Evolutionary conservation across 495 filamentous ascomycete species (phyloP), one percentile per base, ranked within the genome.

Genomic region (Peziza echinospora): DNA sequence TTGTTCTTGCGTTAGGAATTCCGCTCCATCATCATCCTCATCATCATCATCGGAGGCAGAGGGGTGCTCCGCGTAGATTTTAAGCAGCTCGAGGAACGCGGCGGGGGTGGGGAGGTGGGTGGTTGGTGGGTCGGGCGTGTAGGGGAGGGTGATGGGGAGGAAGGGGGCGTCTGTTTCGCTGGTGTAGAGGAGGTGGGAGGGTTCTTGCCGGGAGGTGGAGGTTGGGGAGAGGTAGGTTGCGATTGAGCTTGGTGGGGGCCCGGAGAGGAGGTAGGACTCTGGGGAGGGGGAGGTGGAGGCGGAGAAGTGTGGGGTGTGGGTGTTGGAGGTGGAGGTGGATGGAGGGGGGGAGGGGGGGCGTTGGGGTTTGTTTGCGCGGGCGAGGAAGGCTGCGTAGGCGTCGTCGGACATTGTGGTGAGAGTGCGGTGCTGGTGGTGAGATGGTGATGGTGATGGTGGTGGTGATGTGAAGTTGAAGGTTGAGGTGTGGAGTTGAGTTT

Each of bases 101-200:
- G 30, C 30, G 6, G 19, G 13, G 13, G 30, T 37, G 2, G 13
- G 30, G 11, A 84, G 93, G 52, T 75, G 82, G 49, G 82, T 91
- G 62, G 67, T 73, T 47, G 87, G 87, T 58, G 73, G 75, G 19
- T 85, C 84, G 5, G 76, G 87, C 57, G 87, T 82, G 78, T 69
- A 83, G 25, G 59, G 93, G 56, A 70, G 86, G 39, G 80, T 70
- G 48, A 71, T 73, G 5, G 84, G 84, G 0, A 77, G 77, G 0
- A 81, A 92, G 64, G 84, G 84, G 57, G 59, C 65, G 2, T 47
- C 82, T 7, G 89, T 87, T 57, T 82, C 81, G 13, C 71, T 69
- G 44, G 69, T 77, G 0, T 77, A 80, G 23, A 68, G 21, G 44
- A 25, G 45, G 17, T 22, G 25, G 9, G 41, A 19, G n/a, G 16